Base-by-base conservation (phyloP, 2,329 filamentous ascomycete genomes). In the Orbilia blumenaviensis region DNA sequence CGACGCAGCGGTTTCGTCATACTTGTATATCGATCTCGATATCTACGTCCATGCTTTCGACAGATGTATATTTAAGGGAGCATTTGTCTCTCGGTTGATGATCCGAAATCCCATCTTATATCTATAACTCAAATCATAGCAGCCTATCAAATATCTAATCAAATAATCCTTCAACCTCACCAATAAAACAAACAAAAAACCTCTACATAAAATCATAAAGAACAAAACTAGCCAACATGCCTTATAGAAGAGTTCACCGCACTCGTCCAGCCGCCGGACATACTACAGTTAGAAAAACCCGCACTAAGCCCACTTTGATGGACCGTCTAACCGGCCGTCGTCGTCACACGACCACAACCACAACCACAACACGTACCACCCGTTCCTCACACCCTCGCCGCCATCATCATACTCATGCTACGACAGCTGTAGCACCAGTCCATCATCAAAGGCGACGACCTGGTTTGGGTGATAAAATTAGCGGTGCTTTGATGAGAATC, bases 391-490 rank as follows among this genome's bases (percentile, higher is more conserved):
- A 73, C 54, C 21, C 84, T 83, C 61, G 78, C 34, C 16, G 84
- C 83, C 5, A 86, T 85, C 42, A 83, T 84, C 23, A 84, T 83
- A 58, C 84, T 38, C 23, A 56, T 42, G 52, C 73, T 29, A 23
- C 52, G 9, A 82, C 82, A 36, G 78, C 80, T 18, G 82, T 83
- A 14, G 80, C 86, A 60, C 84, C 84, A 1, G 84, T 84, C 14
- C 87, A 88, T 77, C 89, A 91, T 81, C 90, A 92, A 64, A 87
- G 88, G 81, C 88, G 91, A 80, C 88, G 89, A 80, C 86, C 88
- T 2, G 88, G 86, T 41, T 84, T 94, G 78, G 90, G 90, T 52
- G 92, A 94, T 84, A 94, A 94, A 83, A 86, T 94, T 79, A 89
- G 87, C 58, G 92, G 92, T 16, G 91, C 91, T 0, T 84, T 94